Percentiles rank a stretch among this genome's conserved stretches.
These are phyloP conservation scores for Phytophthora pini DNA, from an alignment of 352 stramenopile species.

Conservation along the genomic window DNA sequence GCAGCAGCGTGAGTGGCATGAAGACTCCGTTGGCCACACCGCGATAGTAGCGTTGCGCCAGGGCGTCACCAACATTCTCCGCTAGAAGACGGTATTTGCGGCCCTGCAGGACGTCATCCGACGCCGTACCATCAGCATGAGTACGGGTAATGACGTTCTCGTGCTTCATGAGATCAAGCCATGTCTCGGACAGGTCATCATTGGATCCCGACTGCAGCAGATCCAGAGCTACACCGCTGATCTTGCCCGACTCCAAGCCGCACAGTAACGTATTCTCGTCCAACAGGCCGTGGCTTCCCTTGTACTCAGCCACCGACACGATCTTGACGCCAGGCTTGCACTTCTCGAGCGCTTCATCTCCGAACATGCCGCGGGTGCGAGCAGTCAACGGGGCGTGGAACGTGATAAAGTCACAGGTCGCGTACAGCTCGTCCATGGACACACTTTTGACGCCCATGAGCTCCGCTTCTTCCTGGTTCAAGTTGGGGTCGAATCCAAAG, in stretches of 20 bases:
- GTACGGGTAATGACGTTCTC: slow-evolving; percentile 88
- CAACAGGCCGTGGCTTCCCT: slow-evolving; percentile 79
- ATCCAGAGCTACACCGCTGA: slow-evolving; percentile 87
- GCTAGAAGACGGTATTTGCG: slow-evolving; percentile 80
- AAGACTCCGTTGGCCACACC: slow-evolving; percentile 87
- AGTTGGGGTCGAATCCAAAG: slow-evolving; percentile 75
- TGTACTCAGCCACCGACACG: slow-evolving; percentile 82
- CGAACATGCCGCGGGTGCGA: slow-evolving; percentile 90
- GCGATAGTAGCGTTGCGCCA: slow-evolving; percentile 73
- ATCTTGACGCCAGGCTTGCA: slow-evolving; percentile 94
- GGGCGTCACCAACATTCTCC: slow-evolving; percentile 79
- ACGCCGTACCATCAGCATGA: slow-evolving; percentile 89
- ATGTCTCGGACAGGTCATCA: slow-evolving; percentile 46
- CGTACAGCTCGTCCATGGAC: slow-evolving; percentile 70
- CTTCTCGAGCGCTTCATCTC: slow-evolving; percentile 72
- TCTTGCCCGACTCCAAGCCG: slow-evolving; percentile 75
- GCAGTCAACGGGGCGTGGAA: slow-evolving; percentile 97
- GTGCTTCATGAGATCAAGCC: slow-evolving; percentile 83
- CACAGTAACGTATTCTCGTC: slow-evolving; percentile 77
- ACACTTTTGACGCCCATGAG: slow-evolving; percentile 71
- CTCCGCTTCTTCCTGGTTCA: slow-evolving; percentile 70
- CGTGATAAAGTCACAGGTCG: slow-evolving; percentile 91
- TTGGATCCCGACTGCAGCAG: slow-evolving; percentile 51
- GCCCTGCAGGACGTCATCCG: slow-evolving; percentile 76
- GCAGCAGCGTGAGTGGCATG: slow-evolving; percentile 77